Percentiles rank a stretch among this genome's conserved stretches.
phyloP scores from a whole-genome alignment of 495 filamentous ascomycete species.

The Aspergillus cavernicola region DNA sequence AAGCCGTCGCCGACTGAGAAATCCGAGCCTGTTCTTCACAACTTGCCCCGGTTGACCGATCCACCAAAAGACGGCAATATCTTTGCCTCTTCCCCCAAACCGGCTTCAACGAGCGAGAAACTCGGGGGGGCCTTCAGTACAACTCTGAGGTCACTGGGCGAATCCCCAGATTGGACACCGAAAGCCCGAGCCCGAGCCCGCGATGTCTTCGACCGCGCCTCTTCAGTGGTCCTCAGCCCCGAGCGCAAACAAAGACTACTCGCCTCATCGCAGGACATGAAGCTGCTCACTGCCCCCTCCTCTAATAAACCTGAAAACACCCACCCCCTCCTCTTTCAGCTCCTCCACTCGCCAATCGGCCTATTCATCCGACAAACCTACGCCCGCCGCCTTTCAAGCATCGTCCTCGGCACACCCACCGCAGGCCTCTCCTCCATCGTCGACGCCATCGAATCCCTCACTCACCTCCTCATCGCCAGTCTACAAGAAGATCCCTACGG shows the following conservation, averaged over 20 bases:
- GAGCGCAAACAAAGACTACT: constrained; percentile 42
- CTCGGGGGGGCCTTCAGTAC: constrained; percentile 51
- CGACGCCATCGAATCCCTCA: constrained; percentile 67
- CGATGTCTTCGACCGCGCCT: constrained; percentile 41
- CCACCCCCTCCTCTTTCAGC: constrained; percentile 34
- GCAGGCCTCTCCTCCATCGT: constrained; percentile 60
- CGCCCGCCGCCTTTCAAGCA: constrained; percentile 51
- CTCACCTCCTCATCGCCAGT: constrained; percentile 63
- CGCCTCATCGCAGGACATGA: constrained; percentile 33
- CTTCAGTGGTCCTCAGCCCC: constrained; percentile 37
- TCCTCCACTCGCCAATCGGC: constrained; percentile 55
- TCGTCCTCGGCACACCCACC: constrained; percentile 67
- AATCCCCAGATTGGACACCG: constrained; percentile 50
- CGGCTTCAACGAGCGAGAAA: constrained; percentile 44
- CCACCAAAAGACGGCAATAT: constrained; percentile 59
- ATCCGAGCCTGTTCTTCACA: constrained; percentile 37
- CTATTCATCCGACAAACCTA: constrained; percentile 68
- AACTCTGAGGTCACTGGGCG: constrained; percentile 56
- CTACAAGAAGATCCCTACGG: constrained; percentile 84
- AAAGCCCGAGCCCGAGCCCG: constrained; percentile 39
- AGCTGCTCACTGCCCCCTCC: constrained; percentile 33
- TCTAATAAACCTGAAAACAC: constrained; percentile 34
- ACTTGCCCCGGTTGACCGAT: constrained; percentile 47
- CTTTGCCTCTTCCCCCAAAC: constrained; percentile 46
- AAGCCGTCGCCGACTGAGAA: constrained; percentile 25